Percentiles rank a stretch among this genome's conserved stretches.
phyloP scores from a whole-genome alignment of 164 flowering plant species.

The Nymphaea colorata region DNA sequence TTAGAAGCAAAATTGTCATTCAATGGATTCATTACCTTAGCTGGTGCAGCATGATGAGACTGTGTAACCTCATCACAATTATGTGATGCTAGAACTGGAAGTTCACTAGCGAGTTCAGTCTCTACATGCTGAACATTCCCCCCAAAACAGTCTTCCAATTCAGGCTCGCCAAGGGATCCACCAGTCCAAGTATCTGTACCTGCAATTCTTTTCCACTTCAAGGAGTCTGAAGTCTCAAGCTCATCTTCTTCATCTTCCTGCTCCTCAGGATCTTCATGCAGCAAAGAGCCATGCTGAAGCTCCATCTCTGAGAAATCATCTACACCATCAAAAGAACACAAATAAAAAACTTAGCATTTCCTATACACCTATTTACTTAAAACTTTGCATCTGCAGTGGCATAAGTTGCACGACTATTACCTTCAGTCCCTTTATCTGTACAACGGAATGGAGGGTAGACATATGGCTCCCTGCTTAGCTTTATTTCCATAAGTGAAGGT shows the following conservation, averaged over 20 bases:
- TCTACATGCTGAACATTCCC: conserved; percentile 22
- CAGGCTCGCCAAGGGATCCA: conserved; percentile 14
- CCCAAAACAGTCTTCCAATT: conserved; percentile 24
- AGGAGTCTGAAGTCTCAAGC: not conserved
- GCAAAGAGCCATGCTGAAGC: conserved; percentile 26
- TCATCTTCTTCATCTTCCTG: conserved; percentile 38
- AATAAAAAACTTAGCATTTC: conserved; percentile 9
- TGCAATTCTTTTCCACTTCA: too few relatives aligned
- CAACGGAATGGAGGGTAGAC: conserved; percentile 52
- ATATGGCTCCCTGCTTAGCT: conserved; percentile 60
- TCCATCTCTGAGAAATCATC: conserved; percentile 24
- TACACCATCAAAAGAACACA: conserved; percentile 16
- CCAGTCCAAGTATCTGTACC: not conserved
- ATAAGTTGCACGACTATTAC: conserved; percentile 14
- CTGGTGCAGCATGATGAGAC: conserved; percentile 13
- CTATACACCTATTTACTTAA: too few relatives aligned
- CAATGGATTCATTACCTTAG: conserved; percentile 12
- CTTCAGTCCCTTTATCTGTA: conserved; percentile 20
- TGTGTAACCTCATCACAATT: conserved; percentile 15
- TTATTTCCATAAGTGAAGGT: conserved; percentile 83
- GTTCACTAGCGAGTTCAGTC: conserved; percentile 12
- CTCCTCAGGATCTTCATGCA: conserved; percentile 42
- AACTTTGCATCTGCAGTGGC: conserved; percentile 10
- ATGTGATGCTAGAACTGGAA: conserved; percentile 15
- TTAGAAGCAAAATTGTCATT: conserved; percentile 12